Conservation (phyloP, 2,329 filamentous ascomycete species). For the Tolypocladium sp. region DNA sequence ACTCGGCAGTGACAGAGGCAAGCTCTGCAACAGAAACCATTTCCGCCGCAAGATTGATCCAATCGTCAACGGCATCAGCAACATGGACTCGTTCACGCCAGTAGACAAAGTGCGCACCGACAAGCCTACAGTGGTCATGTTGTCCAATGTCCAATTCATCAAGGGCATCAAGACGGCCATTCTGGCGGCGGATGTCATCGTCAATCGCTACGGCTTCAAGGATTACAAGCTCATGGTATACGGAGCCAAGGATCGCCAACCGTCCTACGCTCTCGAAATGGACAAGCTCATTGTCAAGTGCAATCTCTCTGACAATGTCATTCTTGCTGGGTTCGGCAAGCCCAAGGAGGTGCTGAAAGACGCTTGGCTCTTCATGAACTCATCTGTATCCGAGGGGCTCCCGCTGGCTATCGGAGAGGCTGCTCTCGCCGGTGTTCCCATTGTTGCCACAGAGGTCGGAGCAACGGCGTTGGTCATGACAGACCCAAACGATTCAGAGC, state of each 20-base stretch:
- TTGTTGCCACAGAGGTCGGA: constrained; percentile 47
- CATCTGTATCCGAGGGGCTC: constrained; percentile 45
- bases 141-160: constrained; percentile 50
- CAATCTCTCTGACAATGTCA: constrained; percentile 40
- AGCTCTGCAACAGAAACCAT: constrained; percentile 44
- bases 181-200: constrained; percentile 54
- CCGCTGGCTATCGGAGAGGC: constrained; percentile 49
- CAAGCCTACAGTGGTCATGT: constrained; percentile 54
- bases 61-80: constrained; percentile 55
- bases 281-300: constrained; percentile 48
- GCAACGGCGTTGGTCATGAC: constrained; percentile 47
- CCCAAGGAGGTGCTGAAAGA: constrained; percentile 45
- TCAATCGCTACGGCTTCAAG: constrained; percentile 56
- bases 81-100: constrained; percentile 54
- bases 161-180: constrained; percentile 59
- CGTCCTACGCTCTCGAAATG: constrained; percentile 50
- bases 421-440: constrained; percentile 44
- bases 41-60: constrained; percentile 54
- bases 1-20: constrained; percentile 48
- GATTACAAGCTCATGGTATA: constrained; percentile 56
- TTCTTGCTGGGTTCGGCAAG: constrained; percentile 46
- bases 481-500: constrained; percentile 34
- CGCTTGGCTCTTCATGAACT: constrained; percentile 50
- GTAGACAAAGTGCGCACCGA: constrained; percentile 49
- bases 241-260: constrained; percentile 53